These are phyloP conservation scores for Corrigiola litoralis DNA, from an alignment of 179 eudicot genomes.

Conservation along the genomic window DNA sequence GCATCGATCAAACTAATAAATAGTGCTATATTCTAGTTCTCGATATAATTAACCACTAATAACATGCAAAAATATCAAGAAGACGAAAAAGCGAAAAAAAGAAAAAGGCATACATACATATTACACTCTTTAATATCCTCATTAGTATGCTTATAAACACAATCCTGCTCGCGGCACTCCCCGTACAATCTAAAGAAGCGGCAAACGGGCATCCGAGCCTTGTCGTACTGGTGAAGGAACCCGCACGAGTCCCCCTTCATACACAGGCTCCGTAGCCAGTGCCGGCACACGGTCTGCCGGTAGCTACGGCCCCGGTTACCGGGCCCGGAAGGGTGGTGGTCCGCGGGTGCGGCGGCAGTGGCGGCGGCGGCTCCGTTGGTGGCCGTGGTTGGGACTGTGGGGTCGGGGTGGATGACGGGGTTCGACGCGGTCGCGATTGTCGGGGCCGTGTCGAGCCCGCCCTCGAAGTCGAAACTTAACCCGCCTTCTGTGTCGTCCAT, in stretches of 20 bases:
- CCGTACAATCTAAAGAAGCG: conserved; percentile 78
- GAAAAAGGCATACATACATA: conserved; percentile 45
- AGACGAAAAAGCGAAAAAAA: background rate
- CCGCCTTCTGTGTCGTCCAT: conserved; percentile 96
- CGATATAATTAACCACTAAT: too few relatives aligned
- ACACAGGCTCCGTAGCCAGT: conserved; percentile 95
- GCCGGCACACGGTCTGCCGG: conserved; percentile 96
- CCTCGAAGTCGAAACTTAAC: conserved; percentile 91
- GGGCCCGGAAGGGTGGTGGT: conserved; percentile 11
- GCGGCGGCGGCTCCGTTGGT: conserved; percentile 13
- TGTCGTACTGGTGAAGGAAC: conserved; percentile 87
- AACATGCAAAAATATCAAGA: too few relatives aligned
- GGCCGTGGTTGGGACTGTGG: conserved; percentile 25
- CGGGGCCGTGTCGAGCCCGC: conserved; percentile 70
- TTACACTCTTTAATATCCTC: conserved; percentile 98
- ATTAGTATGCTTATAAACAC: conserved; percentile 95
- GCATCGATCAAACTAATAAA: too few relatives aligned
- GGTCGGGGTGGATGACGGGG: conserved; percentile 25
- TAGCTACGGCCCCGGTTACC: conserved; percentile 69
- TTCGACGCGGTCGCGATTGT: conserved; percentile 37
- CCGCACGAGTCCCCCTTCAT: conserved; percentile 99
- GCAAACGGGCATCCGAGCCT: conserved; percentile 93
- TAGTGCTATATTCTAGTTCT: too few relatives aligned
- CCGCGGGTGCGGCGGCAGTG: conserved; percentile 7
- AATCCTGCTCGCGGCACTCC: conserved; percentile 95